phyloP scores from a whole-genome alignment of 1,139 yeast genomes.

The Meyerozyma carpophila region DNA sequence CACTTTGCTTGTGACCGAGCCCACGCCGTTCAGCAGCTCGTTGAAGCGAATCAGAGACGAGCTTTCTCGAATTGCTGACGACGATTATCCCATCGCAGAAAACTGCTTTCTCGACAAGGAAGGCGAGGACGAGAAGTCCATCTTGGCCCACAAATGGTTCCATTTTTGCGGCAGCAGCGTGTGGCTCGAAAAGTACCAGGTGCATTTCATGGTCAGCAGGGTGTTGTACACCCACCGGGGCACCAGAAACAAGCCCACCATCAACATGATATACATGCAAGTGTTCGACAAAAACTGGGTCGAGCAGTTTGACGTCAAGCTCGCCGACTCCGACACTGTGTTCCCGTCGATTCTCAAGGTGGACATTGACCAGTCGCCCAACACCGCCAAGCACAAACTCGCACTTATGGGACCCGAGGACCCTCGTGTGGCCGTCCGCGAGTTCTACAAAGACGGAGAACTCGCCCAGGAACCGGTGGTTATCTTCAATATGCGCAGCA shows the following conservation, averaged over 20 bases:
- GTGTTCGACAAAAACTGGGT: constrained; percentile 13
- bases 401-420: constrained; percentile 11
- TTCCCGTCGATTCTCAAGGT: constrained; percentile 8
- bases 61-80: background rate
- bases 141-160: constrained; percentile 10
- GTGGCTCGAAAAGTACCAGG: constrained; percentile 13
- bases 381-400: constrained; percentile 3
- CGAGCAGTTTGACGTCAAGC: constrained; percentile 7
- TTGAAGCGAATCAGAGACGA: background rate
- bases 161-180: constrained; percentile 14
- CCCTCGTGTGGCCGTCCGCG: constrained; percentile 9
- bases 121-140: constrained; percentile 7
- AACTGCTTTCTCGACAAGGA: constrained; percentile 6
- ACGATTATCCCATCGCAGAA: background rate
- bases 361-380: constrained; percentile 7
- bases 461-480: constrained; percentile 10
- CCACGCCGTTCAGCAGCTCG: background rate
- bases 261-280: constrained; percentile 12
- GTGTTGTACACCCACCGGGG: constrained; percentile 8
- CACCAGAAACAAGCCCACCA: constrained; percentile 10
- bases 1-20: background rate
- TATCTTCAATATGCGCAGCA: constrained; percentile 10
- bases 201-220: constrained; percentile 13
- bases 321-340: constrained; percentile 2
- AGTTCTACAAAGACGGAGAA: constrained; percentile 6